phyloP scores from a whole-genome alignment of 2,329 filamentous ascomycete species.

The Colletotrichum tofieldiae region DNA sequence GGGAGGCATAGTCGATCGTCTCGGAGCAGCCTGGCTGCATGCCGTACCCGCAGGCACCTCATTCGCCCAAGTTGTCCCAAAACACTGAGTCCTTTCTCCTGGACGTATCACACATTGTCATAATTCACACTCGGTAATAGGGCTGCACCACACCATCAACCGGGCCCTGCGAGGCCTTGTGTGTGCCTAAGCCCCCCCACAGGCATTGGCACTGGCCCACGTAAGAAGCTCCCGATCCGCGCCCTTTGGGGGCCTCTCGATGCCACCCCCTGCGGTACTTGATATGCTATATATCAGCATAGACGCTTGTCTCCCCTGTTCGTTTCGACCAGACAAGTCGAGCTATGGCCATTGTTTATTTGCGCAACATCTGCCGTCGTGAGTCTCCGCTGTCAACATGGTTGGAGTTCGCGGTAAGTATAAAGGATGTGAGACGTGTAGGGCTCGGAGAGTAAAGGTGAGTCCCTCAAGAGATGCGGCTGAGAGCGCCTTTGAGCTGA shows the following conservation, averaged over 20 bases:
- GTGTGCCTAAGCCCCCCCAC: constrained; percentile 17
- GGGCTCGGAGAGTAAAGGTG: constrained; percentile 72
- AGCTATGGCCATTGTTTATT: constrained; percentile 17
- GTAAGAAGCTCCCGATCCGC: constrained; percentile 35
- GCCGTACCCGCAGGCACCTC: constrained; percentile 32
- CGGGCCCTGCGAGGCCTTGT: constrained; percentile 28
- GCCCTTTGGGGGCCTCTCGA: constrained; percentile 2
- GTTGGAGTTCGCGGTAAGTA: constrained; percentile 76
- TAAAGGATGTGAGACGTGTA: constrained; percentile 76
- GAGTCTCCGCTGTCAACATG: constrained; percentile 57
- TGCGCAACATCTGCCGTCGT: neutral
- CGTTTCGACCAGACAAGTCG: constrained; percentile 4
- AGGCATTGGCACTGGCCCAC: constrained; percentile 26
- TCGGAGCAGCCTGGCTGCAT: constrained; percentile 40
- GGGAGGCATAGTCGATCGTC: constrained; percentile 32
- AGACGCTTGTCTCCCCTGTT: constrained; percentile 21
- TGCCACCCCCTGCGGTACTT: constrained; percentile 16
- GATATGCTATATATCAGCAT: constrained; percentile 31
- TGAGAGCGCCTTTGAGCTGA: constrained; percentile 27
- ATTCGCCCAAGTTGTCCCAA: constrained; percentile 33
- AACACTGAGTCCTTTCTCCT: constrained; percentile 21
- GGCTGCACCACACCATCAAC: constrained; percentile 42
- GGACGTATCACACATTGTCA: constrained; percentile 20
- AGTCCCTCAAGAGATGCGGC: constrained; percentile 43
- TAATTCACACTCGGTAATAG: constrained; percentile 36